Evolutionary conservation across 257 asterid species (phyloP).

Genomic region (Penstemon barbatus): DNA sequence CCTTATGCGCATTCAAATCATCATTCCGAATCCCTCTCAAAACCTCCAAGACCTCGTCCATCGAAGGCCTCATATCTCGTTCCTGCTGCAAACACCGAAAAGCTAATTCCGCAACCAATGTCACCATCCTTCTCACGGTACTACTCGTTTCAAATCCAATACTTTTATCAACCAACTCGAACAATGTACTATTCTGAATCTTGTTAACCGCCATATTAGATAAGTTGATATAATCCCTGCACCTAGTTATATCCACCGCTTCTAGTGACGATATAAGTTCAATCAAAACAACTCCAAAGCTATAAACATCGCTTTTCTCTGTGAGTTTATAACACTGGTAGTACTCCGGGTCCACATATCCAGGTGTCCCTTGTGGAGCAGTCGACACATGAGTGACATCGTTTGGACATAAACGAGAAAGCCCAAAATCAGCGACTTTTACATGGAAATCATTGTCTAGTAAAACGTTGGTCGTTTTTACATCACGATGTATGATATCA

Average conservation of each 20-base stretch:
- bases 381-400: conserved; percentile 57
- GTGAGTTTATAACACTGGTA: conserved; percentile 55
- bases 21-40: conserved; percentile 24
- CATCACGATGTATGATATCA: conserved; percentile 31
- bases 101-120: conserved; percentile 26
- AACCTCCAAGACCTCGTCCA: conserved; percentile 29
- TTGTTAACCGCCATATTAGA: conserved; percentile 23
- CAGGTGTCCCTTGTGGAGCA: conserved; percentile 67
- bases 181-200: conserved; percentile 21
- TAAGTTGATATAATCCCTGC: conserved; percentile 28
- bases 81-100: conserved; percentile 32
- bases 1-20: conserved; percentile 8
- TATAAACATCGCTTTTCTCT: conserved; percentile 50
- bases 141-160: conserved; percentile 25
- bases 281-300: conserved; percentile 40
- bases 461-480: conserved; percentile 24
- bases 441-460: conserved; percentile 41
- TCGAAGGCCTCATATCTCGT: conserved; percentile 30
- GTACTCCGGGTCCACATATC: conserved; percentile 60
- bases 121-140: conserved; percentile 21
- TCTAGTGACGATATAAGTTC: conserved; percentile 31
- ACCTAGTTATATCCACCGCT: conserved; percentile 31
- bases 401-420: conserved; percentile 47
- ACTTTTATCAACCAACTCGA: conserved; percentile 25
- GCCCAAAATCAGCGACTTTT: conserved; percentile 60